These are phyloP conservation scores for Ganoderma meredithae DNA, from an alignment of 1,284 basidiomycete species.

Conservation along the genomic window DNA sequence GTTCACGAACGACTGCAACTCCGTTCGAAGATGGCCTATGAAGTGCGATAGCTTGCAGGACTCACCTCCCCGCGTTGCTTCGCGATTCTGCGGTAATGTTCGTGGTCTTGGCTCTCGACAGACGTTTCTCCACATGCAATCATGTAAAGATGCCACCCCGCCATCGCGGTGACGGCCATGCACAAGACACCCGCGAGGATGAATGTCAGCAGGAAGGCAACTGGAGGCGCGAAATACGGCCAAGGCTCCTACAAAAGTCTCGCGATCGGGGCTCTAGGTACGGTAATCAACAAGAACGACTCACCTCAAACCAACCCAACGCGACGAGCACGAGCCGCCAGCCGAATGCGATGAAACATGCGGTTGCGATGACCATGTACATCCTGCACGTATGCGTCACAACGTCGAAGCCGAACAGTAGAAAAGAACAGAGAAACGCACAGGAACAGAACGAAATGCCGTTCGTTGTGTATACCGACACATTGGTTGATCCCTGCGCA, in stretches of 20 bases:
- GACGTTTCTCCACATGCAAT: conserved; percentile 86
- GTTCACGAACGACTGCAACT: conserved; percentile 78
- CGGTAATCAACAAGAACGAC: conserved; percentile 9
- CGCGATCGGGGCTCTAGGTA: conserved; percentile 10
- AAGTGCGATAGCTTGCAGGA: conserved; percentile 21
- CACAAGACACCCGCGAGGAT: conserved; percentile 81
- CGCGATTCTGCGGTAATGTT: conserved; percentile 78
- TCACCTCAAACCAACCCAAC: conserved; percentile 53
- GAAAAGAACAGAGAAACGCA: conserved; percentile 43
- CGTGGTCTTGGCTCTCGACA: conserved; percentile 92
- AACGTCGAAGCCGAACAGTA: too few species aligned
- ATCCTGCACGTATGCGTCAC: conserved; percentile 51
- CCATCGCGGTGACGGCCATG: conserved; percentile 84
- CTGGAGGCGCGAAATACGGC: conserved; percentile 70
- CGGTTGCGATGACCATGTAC: conserved; percentile 74
- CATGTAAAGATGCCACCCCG: conserved; percentile 82
- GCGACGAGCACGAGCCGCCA: conserved; percentile 64
- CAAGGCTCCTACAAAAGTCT: conserved; percentile 54
- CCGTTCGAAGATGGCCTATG: neutral
- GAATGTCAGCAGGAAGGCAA: conserved; percentile 78
- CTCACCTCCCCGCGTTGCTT: conserved; percentile 74
- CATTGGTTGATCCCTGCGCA: conserved; percentile 95
- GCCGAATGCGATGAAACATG: conserved; percentile 65
- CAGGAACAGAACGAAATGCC: conserved; percentile 97
- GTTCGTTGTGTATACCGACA: conserved; percentile 94